A percentile compares a stretch with the other conserved stretches of the same genome.
Conservation (phyloP, 2,329 filamentous ascomycete genomes). For the Neonectria ditissima region DNA sequence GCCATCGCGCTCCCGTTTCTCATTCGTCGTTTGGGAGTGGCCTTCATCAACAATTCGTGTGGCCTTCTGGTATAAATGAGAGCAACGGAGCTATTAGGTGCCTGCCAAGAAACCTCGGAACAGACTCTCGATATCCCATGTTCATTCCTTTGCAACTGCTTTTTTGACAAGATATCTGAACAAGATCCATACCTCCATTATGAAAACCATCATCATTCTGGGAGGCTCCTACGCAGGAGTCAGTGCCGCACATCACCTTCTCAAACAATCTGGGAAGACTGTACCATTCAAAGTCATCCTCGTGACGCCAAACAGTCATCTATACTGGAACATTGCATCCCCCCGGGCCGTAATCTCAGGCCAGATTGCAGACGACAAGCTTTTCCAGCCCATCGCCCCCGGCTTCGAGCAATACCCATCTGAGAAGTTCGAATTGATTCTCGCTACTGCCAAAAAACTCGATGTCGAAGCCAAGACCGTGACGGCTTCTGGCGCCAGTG, state of each 20-base stretch:
- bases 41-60: not conserved
- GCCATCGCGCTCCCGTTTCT: slow-evolving; percentile 1
- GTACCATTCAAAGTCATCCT: slow-evolving; percentile 1
- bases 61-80: not conserved
- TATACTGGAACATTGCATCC: slow-evolving; percentile 12
- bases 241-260: slow-evolving; percentile 9
- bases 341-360: slow-evolving; percentile 5
- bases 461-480: slow-evolving; percentile 1
- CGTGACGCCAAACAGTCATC: slow-evolving; percentile 9
- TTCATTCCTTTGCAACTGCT: not conserved
- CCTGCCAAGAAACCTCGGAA: not conserved
- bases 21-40: not conserved
- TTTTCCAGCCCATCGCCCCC: slow-evolving; percentile 13
- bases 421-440: slow-evolving; percentile 6
- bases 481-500: not conserved
- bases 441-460: slow-evolving; percentile 1
- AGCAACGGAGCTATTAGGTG: not conserved
- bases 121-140: not conserved
- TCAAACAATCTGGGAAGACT: slow-evolving; percentile 10
- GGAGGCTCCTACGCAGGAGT: slow-evolving; percentile 17
- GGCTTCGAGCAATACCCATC: slow-evolving; percentile 15
- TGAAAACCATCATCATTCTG: slow-evolving; percentile 18
- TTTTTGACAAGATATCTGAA: too few species aligned
- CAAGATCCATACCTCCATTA: too few species aligned
- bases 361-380: slow-evolving; percentile 1